Evolutionary conservation across 2,329 filamentous ascomycete genomes (phyloP), one percentile per base, ranked within the genome.

Genomic region (Aspergillus sclerotialis): DNA sequence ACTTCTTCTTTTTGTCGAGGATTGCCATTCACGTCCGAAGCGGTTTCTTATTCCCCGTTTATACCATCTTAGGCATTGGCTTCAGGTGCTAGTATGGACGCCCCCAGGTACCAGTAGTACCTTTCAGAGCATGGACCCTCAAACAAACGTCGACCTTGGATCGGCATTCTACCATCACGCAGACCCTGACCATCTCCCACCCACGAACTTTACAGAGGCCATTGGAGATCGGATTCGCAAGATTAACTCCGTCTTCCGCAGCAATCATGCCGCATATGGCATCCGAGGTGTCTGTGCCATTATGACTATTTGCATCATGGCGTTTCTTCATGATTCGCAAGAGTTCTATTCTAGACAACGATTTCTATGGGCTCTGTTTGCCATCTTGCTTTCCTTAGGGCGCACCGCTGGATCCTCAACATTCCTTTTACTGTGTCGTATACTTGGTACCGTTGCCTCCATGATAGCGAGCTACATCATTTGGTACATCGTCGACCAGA

Each of bases 21-120:
- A 30, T n/a, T 30, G 28, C 28, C 28, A 30, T 30, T 3, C 28
- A 30, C 28, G 14, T 14, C 28, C 28, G 28, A 30, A 30, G 28
- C 28, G 28, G 8, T 17, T 30, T 3, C 28, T 30, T 13, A 14
- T 30, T 17, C 28, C 28, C 8, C 14, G 28, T n/a, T 14, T 28
- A 13, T 8, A 14, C 4, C 25, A 28, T 9, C 25, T 28, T 13
- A 28, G 25, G 15, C 15, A 28, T 28, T 28, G 25, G 25, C 25
- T 28, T 9, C 12, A 28, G 5, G 25, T 28, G 15, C 15, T 28
- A 14, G 10, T 28, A 28, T n/a, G 25, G 4, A 28, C 25, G 8
- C 25, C 12, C 12, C 25, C n/a, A 28, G 25, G n/a, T n/a, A n/a
- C n/a, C n/a, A n/a, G 25, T 13, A 28, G 25, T 28, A 12, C 25